Evolutionary conservation across 2,329 filamentous ascomycete genomes (phyloP), one percentile per base, ranked within the genome.

Genomic region (Pseudonectria buxi): DNA sequence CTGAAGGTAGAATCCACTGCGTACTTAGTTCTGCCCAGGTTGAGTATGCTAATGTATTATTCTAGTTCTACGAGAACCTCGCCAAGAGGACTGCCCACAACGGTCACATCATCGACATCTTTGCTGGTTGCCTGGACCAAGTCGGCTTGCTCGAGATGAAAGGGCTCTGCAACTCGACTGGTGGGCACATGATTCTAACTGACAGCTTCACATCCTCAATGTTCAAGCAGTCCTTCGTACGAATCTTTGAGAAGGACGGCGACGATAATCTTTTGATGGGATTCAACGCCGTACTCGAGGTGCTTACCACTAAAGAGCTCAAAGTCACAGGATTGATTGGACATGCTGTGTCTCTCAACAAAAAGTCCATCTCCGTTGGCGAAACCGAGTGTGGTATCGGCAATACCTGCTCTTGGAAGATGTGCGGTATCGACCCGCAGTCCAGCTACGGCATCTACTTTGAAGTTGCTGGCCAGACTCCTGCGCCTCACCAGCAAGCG

Each of bases 371-470:
- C 7, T 95, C 88, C 2, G 92, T 98, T 10, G 92, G 92, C 35
- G 92, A 98, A 68, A 96, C 92, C 0, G 92, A 98, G 60, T 95
- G 90, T 53, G 92, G 92, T 55, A 95, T 98, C 51, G 92, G 92
- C 46, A 96, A 96, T 59, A 98, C 92, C 1, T 96, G 90, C 63
- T 90, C 89, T 3, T 98, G 92, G 92, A 98, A 98, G 67, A 95
- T 98, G 90, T 96, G 92, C 55, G 89, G 88, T 49, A 95, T 98
- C 49, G 89, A 96, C 53, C 92, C 92, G 10, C 83, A 81, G 36
- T 81, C 92, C 24, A 95, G 88, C 54, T 96, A 96, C 54, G 92
- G 88, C 42, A 76, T 98, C 44, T 98, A 96, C 66, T 98, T 96
- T 53, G 92, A 98, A 62, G 94, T 98, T 57, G 90, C 92, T 30